phyloP scores from a whole-genome alignment of 805 yeast genomes.

The Starmerella geochares region DNA sequence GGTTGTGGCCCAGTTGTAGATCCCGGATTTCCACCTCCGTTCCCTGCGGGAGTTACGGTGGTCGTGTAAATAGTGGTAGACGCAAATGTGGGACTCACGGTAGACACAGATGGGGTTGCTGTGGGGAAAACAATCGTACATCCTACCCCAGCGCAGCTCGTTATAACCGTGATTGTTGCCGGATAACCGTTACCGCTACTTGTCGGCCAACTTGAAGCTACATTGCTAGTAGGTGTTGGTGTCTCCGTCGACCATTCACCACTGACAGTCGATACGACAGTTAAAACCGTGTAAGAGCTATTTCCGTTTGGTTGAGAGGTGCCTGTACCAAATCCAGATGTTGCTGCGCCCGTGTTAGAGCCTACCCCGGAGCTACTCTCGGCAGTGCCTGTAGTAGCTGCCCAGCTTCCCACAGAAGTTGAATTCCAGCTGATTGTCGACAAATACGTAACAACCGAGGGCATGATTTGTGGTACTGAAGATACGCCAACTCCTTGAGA shows the following conservation, averaged over 20 bases:
- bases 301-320: not conserved
- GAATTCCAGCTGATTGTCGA: not conserved
- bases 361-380: not conserved
- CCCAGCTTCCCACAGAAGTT: not conserved
- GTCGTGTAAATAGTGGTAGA: constrained; percentile 4
- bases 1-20: not conserved
- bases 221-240: not conserved
- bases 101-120: not conserved
- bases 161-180: not conserved
- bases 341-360: not conserved
- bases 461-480: not conserved
- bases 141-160: constrained; percentile 13
- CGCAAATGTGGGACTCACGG: constrained; percentile 4
- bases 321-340: not conserved
- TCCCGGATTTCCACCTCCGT: not conserved
- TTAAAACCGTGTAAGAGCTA: not conserved
- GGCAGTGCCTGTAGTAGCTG: not conserved
- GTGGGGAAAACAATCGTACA: constrained; percentile 16
- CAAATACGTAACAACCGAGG: not conserved
- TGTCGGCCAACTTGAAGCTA: not conserved
- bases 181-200: not conserved
- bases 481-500: not conserved
- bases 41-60: not conserved
- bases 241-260: not conserved
- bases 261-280: not conserved